Evolutionary conservation across 148 eudicot species (phyloP).

Genomic region (Amaranthus palmeri): DNA sequence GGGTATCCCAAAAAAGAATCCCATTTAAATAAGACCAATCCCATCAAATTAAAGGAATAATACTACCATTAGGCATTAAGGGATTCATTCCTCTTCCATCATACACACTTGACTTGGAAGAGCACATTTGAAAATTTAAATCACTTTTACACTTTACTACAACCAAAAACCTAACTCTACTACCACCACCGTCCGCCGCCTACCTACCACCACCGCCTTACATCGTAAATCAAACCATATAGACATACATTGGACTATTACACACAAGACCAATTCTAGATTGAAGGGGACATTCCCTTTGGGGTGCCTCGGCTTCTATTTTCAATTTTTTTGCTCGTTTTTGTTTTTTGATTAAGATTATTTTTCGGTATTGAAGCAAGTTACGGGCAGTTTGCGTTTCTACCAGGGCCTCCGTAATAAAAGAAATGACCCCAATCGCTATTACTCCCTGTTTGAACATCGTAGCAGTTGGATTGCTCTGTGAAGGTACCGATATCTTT

Average conservation of each 20-base stretch:
- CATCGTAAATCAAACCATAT: background rate
- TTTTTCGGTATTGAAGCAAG: constrained; percentile 14
- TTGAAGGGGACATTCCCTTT: constrained; percentile 19
- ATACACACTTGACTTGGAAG: background rate
- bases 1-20: background rate
- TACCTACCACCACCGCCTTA: background rate
- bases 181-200: background rate
- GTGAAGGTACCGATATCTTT: constrained; percentile 86
- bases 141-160: background rate
- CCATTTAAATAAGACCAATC: background rate
- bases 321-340: background rate
- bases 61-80: no score
- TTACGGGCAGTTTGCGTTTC: constrained; percentile 69
- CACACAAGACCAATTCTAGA: constrained; percentile 15
- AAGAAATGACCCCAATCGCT: constrained; percentile 91
- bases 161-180: constrained; percentile 7
- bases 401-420: constrained; percentile 96
- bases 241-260: constrained; percentile 14
- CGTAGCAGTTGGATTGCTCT: constrained; percentile 88
- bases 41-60: background rate
- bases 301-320: constrained; percentile 23
- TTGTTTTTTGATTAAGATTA: background rate
- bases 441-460: constrained; percentile 78
- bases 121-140: background rate
- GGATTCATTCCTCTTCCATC: constrained; percentile 2